Base-by-base conservation (phyloP, 208 protist species). In the Trypanosoma conorhini region DNA sequence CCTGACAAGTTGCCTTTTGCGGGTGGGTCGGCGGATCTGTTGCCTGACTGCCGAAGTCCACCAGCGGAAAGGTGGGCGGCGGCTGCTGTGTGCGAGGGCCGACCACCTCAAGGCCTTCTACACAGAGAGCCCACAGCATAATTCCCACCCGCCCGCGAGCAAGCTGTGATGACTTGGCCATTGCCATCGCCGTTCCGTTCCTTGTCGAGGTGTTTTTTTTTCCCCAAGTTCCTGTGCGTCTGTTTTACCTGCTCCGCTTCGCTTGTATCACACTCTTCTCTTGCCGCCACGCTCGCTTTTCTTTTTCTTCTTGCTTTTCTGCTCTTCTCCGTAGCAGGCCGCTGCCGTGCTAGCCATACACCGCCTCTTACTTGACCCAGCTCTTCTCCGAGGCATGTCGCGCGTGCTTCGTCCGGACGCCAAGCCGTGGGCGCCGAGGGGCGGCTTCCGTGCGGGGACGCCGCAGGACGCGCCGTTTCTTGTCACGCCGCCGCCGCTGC, bases 361-460 rank as follows among this genome's bases (percentile, higher is more conserved):
- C 48, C 48, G 19, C 50, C 22, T 46, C n/a, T 19, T 31, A 61
- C 21, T n/a, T 22, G 46, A 59, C 40, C 26, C 17, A 63, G 56
- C 26, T 1, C 15, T 57, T 9, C 19, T 57, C n/a, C 19, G 50
- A 60, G 77, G 66, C 61, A 80, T 81, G 68, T 72, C 60, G 10
- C 84, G 82, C 10, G 90, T 82, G 31, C 75, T 87, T 31, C 86
- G 72, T 67, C 77, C 78, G 1, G 59, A 85, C 59, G 85, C 85
- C 10, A 87, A 87, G 69, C 83, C 85, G 26, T 93, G 87, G 87
- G 75, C 77, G 61, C 84, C 87, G 0, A 44, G 40, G 42, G n/a
- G 13, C 13, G 71, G 55, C 26, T 24, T 57, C 5, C 24, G 40
- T 33, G 63, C 62, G 59, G 42, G 54, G 76, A 48, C 40, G 22